Base-by-base conservation (phyloP, 192 early-diverging fungal species). In the Lobosporangium transversale region DNA sequence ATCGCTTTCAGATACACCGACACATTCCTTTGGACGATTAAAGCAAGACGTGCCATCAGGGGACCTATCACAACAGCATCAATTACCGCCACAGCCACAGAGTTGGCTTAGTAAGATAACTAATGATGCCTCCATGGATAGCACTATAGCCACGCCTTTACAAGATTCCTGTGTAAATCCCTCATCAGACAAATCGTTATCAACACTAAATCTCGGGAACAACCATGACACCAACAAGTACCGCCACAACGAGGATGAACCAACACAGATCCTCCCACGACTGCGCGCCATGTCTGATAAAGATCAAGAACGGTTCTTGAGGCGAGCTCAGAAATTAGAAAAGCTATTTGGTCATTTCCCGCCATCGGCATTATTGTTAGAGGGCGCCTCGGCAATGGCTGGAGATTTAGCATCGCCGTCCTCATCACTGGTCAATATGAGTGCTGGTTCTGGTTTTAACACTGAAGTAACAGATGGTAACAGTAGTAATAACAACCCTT, bases 271-370 rank as follows among this genome's bases (percentile, higher is more conserved):
- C 44, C 23, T 74, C 3, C 56, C 70, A 1, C 23, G 50, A 3
- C 37, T 74, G 11, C 62, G 61, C 12, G 62, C 54, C 37, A 74
- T 78, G 67, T 78, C 74, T 17, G 68, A 56, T 1, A 36, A 60
- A 36, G 80, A 81, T 47, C 74, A 76, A 31, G 76, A 68, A 23
- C 42, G 47, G 14, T 78, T 78, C 52, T 44, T 78, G 37, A 58
- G 68, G 3, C 37, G 74, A 18, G 80, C 80, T 3, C 68, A 70
- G 17, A 81, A 81, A 45, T 27, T 81, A n/a, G 68, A 81, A 53
- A 81, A 71, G 31, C 36, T 68, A 14, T 81, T 81, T 73, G 80
- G 80, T 14, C 44, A 70, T 14, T 68, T 67, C 27, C 80, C 80
- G 8, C 73, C 80, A 0, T 74, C 70, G 2, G 29, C 36, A 18